Base-by-base conservation (phyloP, 192 early-diverging fungal genomes). In the Coemansia sp. region DNA sequence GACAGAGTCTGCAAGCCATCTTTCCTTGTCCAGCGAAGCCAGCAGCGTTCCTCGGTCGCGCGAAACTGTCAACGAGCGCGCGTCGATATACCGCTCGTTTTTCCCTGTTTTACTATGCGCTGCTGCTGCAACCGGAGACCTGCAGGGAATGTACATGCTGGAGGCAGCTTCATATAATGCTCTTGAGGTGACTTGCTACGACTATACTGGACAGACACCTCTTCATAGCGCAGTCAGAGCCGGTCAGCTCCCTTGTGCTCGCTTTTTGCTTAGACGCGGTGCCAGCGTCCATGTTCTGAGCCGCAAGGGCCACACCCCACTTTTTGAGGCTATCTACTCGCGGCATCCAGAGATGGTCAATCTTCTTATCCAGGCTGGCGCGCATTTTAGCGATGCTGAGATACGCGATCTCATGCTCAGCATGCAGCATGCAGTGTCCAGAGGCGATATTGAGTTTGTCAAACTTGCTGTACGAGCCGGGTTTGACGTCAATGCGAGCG, bases 281-380 rank as follows among this genome's bases (percentile, higher is more conserved):
- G 93, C 95, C 5, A 93, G 90, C 33, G 91, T 98, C 18, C 96
- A 99, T 71, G 82, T 89, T 22, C 87, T 95, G 5, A 96, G 97
- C 80, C 83, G 89, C 33, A 85, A 87, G 50, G 93, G 95, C 0
- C 96, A 94, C 64, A 95, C 94, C 5, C 94, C 96, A 2, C 72
- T 99, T 7, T 95, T 86, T 69, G 90, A 94, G 65, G 94, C 96
- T 0, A 87, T 92, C 7, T 72, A 84, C 17, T 78, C 85, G 34
- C 84, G 87, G 16, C 84, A 85, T 48, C 63, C 74, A 3, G 87
- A 89, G 55, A 85, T 89, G 51, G 88, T 91, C 7, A 70, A 69
- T 17, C 64, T 97, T 60, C 76, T 99, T 45, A 50, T 87, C 7
- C 70, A 89, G 38, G 89, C 93, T 1, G 96, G 95, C 29, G 95